Evolutionary conservation across 164 flowering plant species (phyloP).

Genomic region (Brasenia schreberi): DNA sequence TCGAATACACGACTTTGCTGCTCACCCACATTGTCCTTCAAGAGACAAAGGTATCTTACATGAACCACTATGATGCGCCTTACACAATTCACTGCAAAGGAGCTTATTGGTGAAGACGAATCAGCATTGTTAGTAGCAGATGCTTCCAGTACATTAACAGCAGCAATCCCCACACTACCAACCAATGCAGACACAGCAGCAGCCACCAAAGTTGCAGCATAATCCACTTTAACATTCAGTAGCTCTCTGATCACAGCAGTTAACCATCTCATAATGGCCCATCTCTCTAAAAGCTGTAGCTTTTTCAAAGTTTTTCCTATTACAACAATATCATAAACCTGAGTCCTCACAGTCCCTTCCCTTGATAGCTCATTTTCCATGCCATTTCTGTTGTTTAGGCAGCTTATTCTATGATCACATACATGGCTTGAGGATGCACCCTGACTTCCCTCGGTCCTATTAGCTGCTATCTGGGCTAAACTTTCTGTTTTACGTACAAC

Average conservation of each 20-base stretch:
- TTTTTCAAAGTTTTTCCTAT: slow-evolving; percentile 61
- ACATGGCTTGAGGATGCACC: slow-evolving; percentile 97
- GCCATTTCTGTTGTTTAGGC: slow-evolving; percentile 66
- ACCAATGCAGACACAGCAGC: slow-evolving; percentile 94
- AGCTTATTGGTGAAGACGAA: slow-evolving; percentile 27
- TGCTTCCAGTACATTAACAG: slow-evolving; percentile 56
- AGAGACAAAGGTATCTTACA: slow-evolving; percentile 56
- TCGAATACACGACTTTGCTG: slow-evolving; percentile 90
- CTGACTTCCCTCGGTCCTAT: slow-evolving; percentile 94
- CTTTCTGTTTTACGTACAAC: slow-evolving; percentile 77
- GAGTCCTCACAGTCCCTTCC: slow-evolving; percentile 22
- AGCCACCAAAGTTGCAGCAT: slow-evolving; percentile 47
- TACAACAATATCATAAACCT: slow-evolving; percentile 36
- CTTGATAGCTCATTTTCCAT: slow-evolving; percentile 40
- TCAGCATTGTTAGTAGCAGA: slow-evolving; percentile 26
- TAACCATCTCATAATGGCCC: slow-evolving; percentile 58
- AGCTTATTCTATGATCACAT: slow-evolving; percentile 67
- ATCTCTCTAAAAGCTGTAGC: slow-evolving; percentile 51
- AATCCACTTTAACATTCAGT: slow-evolving; percentile 36
- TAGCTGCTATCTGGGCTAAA: slow-evolving; percentile 78
- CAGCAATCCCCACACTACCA: slow-evolving; percentile 47
- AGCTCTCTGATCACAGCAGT: slow-evolving; percentile 40
- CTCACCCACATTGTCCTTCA: slow-evolving; percentile 94
- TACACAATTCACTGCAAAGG: slow-evolving; percentile 31
- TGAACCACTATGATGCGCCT: slow-evolving; percentile 53